These are phyloP conservation scores for Leccinum olivaceopallidum DNA, from an alignment of 768 basidiomycete genomes.

Conservation along the genomic window DNA sequence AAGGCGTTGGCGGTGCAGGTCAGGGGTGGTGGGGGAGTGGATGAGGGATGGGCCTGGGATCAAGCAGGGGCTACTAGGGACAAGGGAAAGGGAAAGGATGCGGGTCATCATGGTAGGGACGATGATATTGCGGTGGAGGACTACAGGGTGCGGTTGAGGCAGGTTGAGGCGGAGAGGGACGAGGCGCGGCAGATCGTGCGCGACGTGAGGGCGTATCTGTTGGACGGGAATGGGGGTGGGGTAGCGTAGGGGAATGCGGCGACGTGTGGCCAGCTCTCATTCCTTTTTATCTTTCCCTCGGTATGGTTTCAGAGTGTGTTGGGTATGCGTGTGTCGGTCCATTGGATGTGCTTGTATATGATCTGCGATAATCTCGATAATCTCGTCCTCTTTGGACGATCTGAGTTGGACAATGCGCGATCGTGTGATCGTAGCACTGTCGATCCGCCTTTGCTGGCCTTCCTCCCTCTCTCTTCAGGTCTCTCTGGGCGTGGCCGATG, in stretches of 20 bases:
- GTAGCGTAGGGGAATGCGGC: not conserved
- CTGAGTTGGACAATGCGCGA: too few relatives aligned
- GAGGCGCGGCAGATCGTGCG: constrained; percentile 15
- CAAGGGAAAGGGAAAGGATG: not conserved
- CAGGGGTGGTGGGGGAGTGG: not conserved
- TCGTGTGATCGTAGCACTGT: too few relatives aligned
- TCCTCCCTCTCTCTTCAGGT: too few relatives aligned
- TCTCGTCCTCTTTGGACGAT: too few relatives aligned
- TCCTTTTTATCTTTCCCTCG: too few relatives aligned
- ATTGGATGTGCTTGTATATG: not conserved
- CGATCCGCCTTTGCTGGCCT: constrained; percentile 16
- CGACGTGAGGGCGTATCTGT: constrained; percentile 18
- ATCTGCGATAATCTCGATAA: too few relatives aligned
- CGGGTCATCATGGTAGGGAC: not conserved
- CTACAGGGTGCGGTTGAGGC: constrained; percentile 14
- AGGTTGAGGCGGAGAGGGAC: constrained; percentile 25
- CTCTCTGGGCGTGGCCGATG: too few relatives aligned
- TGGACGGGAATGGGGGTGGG: constrained; percentile 7
- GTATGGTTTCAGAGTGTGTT: too few relatives aligned
- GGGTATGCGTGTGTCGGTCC: not conserved
- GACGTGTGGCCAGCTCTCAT: too few relatives aligned
- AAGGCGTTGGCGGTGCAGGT: constrained; percentile 11
- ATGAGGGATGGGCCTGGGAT: not conserved
- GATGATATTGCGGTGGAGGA: not conserved
- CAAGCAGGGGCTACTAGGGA: not conserved